phyloP scores from a whole-genome alignment of 768 basidiomycete genomes.

The Cystofilobasidium capitatum region DNA sequence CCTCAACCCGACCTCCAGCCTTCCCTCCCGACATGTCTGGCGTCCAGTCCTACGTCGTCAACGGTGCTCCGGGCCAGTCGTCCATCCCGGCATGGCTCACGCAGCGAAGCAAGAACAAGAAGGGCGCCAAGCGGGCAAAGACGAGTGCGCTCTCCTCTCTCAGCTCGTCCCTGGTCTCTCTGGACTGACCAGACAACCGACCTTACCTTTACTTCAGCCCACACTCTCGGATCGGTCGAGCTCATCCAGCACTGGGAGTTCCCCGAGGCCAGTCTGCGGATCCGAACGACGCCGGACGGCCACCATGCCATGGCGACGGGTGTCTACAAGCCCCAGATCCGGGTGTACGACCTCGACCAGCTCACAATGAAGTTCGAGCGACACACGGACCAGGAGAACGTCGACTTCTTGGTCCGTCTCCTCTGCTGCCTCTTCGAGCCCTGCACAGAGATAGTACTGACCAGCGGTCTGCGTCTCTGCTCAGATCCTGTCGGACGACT shows the following conservation, averaged over 20 bases:
- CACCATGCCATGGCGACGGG: constrained; percentile 89
- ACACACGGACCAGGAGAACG: constrained; percentile 91
- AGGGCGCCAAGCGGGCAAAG: constrained; percentile 25
- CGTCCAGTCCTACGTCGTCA: constrained; percentile 13
- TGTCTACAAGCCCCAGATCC: constrained; percentile 93
- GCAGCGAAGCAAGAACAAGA: constrained; percentile 25
- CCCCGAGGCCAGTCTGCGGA: constrained; percentile 84
- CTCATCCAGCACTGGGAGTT: constrained; percentile 95
- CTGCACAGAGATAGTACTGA: not conserved
- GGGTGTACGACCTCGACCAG: constrained; percentile 89
- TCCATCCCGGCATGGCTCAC: constrained; percentile 26
- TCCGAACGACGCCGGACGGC: constrained; percentile 85
- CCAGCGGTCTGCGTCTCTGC: not conserved
- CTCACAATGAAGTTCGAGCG: constrained; percentile 90
- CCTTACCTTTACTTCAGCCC: too few relatives aligned
- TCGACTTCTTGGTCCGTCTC: constrained; percentile 90
- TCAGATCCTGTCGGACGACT: constrained; percentile 90
- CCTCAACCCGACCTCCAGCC: too few relatives aligned
- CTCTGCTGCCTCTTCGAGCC: constrained; percentile 37
- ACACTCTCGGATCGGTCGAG: constrained; percentile 60
- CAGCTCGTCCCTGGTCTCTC: too few relatives aligned
- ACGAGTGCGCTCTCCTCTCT: too few relatives aligned
- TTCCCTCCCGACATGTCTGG: not conserved
- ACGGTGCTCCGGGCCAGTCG: constrained; percentile 26
- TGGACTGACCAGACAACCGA: too few relatives aligned